phyloP scores from a whole-genome alignment of 805 yeast species.

The Saccharomycopsis amapae region DNA sequence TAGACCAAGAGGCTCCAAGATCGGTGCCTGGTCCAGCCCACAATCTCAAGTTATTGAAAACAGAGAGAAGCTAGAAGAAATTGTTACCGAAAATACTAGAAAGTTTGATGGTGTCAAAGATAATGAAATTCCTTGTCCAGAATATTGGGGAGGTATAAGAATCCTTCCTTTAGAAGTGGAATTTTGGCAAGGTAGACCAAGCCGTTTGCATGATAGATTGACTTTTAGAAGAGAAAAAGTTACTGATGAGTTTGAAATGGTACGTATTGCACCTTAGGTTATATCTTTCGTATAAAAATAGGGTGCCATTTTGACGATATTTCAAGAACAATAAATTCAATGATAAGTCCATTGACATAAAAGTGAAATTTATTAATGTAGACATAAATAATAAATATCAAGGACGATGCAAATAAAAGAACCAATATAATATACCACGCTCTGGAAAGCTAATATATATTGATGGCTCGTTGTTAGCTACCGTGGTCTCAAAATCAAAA shows the following conservation, averaged over 20 bases:
- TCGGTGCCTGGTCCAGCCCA: conserved; percentile 97
- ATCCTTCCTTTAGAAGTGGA: conserved; percentile 85
- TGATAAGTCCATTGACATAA: too few species aligned
- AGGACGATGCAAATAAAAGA: too few species aligned
- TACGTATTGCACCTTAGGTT: conserved; percentile 74
- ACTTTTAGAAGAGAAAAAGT: conserved; percentile 54
- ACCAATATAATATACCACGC: too few species aligned
- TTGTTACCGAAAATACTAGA: conserved; percentile 40
- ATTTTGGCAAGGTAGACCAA: conserved; percentile 94
- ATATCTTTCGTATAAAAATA: too few species aligned
- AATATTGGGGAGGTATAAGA: conserved; percentile 92
- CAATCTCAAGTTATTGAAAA: conserved; percentile 58
- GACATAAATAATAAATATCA: too few species aligned
- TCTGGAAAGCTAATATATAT: too few species aligned
- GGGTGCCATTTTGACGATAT: too few species aligned
- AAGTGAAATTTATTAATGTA: too few species aligned
- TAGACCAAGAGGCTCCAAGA: conserved; percentile 85
- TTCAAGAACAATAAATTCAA: too few species aligned
- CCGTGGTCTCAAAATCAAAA: too few species aligned
- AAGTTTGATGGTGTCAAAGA: conserved; percentile 50
- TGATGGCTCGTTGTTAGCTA: too few species aligned
- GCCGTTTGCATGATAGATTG: conserved; percentile 86
- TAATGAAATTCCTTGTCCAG: conserved; percentile 80
- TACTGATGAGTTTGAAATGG: conserved; percentile 50
- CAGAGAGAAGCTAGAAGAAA: conserved; percentile 56